Conservation (phyloP, 331 rosid species). For the Quercus tomentella region DNA sequence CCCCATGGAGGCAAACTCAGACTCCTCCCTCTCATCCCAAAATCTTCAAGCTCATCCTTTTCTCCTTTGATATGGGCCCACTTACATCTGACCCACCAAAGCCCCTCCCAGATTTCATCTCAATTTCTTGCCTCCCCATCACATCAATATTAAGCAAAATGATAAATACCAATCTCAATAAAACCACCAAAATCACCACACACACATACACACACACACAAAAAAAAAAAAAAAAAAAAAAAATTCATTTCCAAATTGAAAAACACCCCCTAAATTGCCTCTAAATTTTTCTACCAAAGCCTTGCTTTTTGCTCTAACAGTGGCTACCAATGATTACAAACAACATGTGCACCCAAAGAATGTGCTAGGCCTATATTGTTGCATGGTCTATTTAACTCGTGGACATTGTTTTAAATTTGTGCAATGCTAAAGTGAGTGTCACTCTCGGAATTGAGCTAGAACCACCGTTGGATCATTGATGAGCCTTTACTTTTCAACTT, state of each 20-base stretch:
- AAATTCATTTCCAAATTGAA: neutral
- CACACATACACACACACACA: too few species aligned
- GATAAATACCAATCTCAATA: neutral
- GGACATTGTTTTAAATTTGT: slow-evolving; percentile 15
- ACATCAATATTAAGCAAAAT: slow-evolving; percentile 16
- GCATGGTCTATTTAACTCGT: slow-evolving; percentile 5
- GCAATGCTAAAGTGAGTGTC: slow-evolving; percentile 2
- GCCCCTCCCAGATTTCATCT: slow-evolving; percentile 33
- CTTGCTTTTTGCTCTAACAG: neutral
- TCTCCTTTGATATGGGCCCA: slow-evolving; percentile 44
- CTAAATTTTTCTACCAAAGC: slow-evolving; percentile 20
- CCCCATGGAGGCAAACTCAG: slow-evolving; percentile 50
- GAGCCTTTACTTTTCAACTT: slow-evolving; percentile 34
- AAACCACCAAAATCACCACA: neutral
- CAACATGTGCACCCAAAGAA: neutral
- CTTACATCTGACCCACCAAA: slow-evolving; percentile 27
- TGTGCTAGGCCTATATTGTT: slow-evolving; percentile 3
- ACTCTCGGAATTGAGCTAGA: slow-evolving; percentile 25
- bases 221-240: too few species aligned
- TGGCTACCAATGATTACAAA: neutral
- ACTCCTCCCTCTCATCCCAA: slow-evolving; percentile 35
- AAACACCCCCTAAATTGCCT: slow-evolving; percentile 6
- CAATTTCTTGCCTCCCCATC: slow-evolving; percentile 26
- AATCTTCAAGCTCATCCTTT: slow-evolving; percentile 49
- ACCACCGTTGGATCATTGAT: slow-evolving; percentile 7